phyloP scores from a whole-genome alignment of 352 stramenopile genomes.

The Phytophthora ramorum region DNA sequence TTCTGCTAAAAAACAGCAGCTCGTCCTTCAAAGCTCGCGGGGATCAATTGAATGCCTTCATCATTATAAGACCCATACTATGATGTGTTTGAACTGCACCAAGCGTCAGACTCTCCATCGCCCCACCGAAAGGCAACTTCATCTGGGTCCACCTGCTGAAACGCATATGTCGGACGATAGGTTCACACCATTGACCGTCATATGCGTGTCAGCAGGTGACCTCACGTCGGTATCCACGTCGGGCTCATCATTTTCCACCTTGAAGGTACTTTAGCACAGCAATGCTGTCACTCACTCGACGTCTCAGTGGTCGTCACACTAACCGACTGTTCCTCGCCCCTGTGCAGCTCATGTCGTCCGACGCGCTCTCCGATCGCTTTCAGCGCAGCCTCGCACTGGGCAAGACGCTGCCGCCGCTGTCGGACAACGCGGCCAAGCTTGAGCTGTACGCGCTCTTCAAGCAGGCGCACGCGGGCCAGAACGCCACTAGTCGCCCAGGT shows the following conservation, averaged over 20 bases:
- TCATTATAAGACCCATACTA: too few relatives aligned
- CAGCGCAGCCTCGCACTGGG: conserved; percentile 66
- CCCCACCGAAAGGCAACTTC: conserved; percentile 6
- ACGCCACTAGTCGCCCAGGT: conserved; percentile 66
- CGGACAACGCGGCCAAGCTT: conserved; percentile 81
- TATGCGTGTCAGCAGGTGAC: conserved; percentile 17
- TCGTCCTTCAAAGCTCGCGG: too few relatives aligned
- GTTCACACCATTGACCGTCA: not conserved
- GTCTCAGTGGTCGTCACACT: conserved; percentile 2
- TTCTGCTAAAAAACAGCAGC: too few relatives aligned
- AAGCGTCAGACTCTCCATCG: not conserved
- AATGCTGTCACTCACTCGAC: conserved; percentile 13
- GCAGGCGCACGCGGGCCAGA: conserved; percentile 68
- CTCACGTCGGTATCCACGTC: conserved; percentile 21
- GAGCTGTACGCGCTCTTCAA: conserved; percentile 90
- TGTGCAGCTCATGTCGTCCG: conserved; percentile 23
- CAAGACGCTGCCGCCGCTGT: conserved; percentile 73
- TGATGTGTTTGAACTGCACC: too few relatives aligned
- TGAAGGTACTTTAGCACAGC: not conserved
- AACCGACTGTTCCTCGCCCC: not conserved
- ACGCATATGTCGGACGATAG: too few relatives aligned
- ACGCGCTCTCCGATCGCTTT: conserved; percentile 53
- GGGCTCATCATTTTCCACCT: conserved; percentile 9
- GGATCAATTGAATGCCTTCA: too few relatives aligned
- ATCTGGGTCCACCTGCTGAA: too few relatives aligned